Conservation (phyloP, 805 yeast genomes). For the Metschnikowia vanudenii region DNA sequence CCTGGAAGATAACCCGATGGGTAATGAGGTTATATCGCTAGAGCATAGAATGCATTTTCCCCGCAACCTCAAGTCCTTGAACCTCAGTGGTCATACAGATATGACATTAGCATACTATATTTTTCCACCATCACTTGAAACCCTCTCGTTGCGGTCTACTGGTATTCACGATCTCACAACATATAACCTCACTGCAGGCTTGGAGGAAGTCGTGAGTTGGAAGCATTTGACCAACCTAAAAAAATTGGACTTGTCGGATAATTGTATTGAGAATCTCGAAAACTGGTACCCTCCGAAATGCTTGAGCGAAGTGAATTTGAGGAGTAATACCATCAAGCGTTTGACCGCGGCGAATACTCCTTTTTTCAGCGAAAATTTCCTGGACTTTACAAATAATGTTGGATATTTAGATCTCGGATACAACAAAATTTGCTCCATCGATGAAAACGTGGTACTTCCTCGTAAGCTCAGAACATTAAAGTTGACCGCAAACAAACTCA, state of each 20-base stretch:
- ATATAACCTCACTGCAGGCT: slow-evolving; percentile 17
- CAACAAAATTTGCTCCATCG: slow-evolving; percentile 17
- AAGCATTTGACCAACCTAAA: slow-evolving; percentile 21
- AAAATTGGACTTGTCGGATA: slow-evolving; percentile 24
- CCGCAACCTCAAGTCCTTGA: slow-evolving; percentile 19
- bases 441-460: slow-evolving; percentile 16
- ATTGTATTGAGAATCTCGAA: slow-evolving; percentile 21
- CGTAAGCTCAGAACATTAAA: slow-evolving; percentile 10
- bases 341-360: slow-evolving; percentile 17
- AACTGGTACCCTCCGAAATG: slow-evolving; percentile 22
- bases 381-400: slow-evolving; percentile 2
- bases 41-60: slow-evolving; percentile 26
- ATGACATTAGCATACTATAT: slow-evolving; percentile 20
- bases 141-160: slow-evolving; percentile 28
- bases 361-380: slow-evolving; percentile 3
- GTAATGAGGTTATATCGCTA: not conserved
- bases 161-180: slow-evolving; percentile 21
- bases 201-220: slow-evolving; percentile 23
- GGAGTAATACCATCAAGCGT: slow-evolving; percentile 16
- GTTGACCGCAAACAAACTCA: slow-evolving; percentile 22
- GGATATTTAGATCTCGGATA: slow-evolving; percentile 16
- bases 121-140: slow-evolving; percentile 25
- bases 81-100: slow-evolving; percentile 27
- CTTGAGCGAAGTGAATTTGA: slow-evolving; percentile 12
- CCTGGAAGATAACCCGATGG: slow-evolving; percentile 7